Evolutionary conservation across 2,329 filamentous ascomycete genomes (phyloP).

Genomic region (Rhinocladiella similis): DNA sequence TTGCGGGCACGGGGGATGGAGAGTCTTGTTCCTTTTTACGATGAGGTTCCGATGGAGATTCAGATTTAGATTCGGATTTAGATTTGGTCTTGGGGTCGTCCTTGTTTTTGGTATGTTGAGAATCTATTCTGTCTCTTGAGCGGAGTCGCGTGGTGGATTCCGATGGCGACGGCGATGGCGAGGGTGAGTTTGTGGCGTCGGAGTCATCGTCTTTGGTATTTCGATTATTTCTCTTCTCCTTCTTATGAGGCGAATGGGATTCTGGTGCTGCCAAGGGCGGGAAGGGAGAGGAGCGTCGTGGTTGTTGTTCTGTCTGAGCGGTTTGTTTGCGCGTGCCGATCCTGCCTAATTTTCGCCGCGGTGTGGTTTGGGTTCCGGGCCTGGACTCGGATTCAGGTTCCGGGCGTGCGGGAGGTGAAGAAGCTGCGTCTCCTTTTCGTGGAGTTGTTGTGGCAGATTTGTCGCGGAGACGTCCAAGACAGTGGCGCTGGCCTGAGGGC

Average conservation of each 20-base stretch:
- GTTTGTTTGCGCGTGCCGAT: slow-evolving; percentile 30
- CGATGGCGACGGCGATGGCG: slow-evolving; percentile 19
- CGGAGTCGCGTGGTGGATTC: background rate
- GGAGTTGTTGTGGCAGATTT: background rate
- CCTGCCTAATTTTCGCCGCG: slow-evolving; percentile 35
- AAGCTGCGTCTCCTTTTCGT: background rate
- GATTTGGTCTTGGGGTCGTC: background rate
- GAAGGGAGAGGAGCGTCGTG: background rate
- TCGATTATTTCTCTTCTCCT: slow-evolving; percentile 3
- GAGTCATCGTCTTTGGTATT: background rate
- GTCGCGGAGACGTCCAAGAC: slow-evolving; percentile 7
- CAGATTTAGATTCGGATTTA: slow-evolving; percentile 7
- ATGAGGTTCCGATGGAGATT: slow-evolving; percentile 3
- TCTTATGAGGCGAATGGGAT: background rate
- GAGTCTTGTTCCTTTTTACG: too few species aligned
- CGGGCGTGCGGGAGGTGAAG: background rate
- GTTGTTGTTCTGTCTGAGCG: slow-evolving; percentile 16
- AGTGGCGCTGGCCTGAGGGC: background rate
- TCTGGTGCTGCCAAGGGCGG: background rate
- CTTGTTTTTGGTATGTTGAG: background rate
- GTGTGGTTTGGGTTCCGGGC: slow-evolving; percentile 26
- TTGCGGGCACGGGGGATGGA: slow-evolving; percentile 9
- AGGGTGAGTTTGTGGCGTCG: slow-evolving; percentile 7
- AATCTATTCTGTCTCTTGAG: background rate
- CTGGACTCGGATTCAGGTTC: background rate